Conservation (phyloP, 371 early-diverging fungal genomes). For the Mucor saturninus region DNA sequence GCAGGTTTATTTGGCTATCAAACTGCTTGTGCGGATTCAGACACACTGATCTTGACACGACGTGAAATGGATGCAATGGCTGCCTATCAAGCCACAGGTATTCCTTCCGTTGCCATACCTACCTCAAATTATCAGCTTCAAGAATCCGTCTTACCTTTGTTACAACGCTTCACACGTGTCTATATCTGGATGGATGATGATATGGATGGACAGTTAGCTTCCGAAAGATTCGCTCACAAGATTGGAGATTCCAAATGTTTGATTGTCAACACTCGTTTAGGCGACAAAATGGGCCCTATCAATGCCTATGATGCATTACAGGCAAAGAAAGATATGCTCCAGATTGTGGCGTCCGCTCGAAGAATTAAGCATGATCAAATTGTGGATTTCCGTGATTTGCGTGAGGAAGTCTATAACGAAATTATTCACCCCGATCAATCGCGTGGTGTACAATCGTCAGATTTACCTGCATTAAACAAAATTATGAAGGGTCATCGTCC, state of each 20-base stretch:
- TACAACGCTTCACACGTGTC: conserved; percentile 67
- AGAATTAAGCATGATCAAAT: conserved; percentile 70
- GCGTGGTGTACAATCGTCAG: conserved; percentile 63
- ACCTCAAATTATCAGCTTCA: conserved; percentile 62
- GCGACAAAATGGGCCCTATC: conserved; percentile 46
- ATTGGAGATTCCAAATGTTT: conserved; percentile 66
- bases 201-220: conserved; percentile 65
- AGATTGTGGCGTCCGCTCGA: conserved; percentile 46
- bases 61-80: conserved; percentile 77
- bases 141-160: conserved; percentile 58
- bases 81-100: conserved; percentile 68
- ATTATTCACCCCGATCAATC: conserved; percentile 70
- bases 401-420: conserved; percentile 71
- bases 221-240: conserved; percentile 65
- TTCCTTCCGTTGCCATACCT: conserved; percentile 67
- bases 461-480: conserved; percentile 64
- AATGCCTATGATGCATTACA: conserved; percentile 47
- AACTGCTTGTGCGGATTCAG: conserved; percentile 41
- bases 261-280: conserved; percentile 52
- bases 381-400: conserved; percentile 61
- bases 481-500: conserved; percentile 77
- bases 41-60: conserved; percentile 59
- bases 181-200: conserved; percentile 80
- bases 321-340: conserved; percentile 33
- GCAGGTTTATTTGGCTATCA: conserved; percentile 74